Percentiles rank a stretch among this genome's conserved stretches.
Conservation (phyloP, 352 stramenopile species). For the Phytophthora multivora region DNA sequence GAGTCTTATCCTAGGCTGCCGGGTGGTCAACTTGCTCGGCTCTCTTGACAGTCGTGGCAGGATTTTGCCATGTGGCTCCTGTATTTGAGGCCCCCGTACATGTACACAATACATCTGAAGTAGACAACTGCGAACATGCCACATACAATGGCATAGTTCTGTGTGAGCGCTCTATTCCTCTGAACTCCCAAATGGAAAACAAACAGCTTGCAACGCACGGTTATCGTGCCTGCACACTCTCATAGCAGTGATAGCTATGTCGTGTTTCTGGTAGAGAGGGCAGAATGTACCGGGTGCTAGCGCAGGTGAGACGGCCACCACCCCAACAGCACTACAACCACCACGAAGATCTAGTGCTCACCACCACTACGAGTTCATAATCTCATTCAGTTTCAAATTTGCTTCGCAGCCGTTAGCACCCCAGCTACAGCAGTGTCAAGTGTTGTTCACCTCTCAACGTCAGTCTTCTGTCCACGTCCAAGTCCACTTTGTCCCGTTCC, state of each 20-base stretch:
- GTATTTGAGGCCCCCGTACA: neutral
- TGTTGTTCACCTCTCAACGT: conserved; percentile 20
- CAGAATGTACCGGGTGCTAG: neutral
- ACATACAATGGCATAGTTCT: no score
- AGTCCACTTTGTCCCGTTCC: conserved; percentile 8
- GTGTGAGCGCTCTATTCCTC: neutral
- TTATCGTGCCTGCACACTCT: neutral
- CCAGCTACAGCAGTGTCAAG: conserved; percentile 7
- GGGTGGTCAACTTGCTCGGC: neutral
- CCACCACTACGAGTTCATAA: neutral
- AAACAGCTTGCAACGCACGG: neutral
- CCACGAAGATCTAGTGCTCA: neutral
- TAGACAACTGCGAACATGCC: neutral
- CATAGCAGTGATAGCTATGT: neutral
- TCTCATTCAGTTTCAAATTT: conserved; percentile 23
- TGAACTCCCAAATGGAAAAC: neutral
- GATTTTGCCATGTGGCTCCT: neutral
- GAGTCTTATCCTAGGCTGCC: neutral
- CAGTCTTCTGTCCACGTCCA: conserved; percentile 15
- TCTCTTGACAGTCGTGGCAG: neutral
- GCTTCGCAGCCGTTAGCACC: conserved; percentile 1
- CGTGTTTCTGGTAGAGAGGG: neutral
- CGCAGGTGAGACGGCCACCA: neutral
- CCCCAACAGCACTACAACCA: neutral
- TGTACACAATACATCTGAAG: no score